Conservation (phyloP, 306 rosid genomes). For the Erythrophleum fordii region DNA sequence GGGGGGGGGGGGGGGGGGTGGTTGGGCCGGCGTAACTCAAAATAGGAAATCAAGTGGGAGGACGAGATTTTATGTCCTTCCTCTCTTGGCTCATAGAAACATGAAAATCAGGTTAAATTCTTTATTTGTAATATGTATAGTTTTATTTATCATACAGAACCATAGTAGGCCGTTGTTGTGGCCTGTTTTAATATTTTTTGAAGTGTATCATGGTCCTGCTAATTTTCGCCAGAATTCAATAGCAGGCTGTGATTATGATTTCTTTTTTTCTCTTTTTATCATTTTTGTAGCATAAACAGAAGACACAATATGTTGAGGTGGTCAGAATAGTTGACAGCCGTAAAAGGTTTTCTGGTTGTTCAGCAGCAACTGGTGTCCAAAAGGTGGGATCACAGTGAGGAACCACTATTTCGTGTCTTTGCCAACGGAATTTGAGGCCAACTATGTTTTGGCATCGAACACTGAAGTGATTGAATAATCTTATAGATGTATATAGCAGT, state of each 20-base stretch:
- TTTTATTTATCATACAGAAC: constrained; percentile 28
- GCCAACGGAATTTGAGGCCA: not conserved
- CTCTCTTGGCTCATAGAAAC: constrained; percentile 36
- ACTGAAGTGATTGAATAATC: not conserved
- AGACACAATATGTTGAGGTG: not conserved
- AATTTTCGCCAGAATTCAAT: constrained; percentile 8
- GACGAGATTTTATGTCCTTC: constrained; percentile 41
- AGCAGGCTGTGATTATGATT: constrained; percentile 14
- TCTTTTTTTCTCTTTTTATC: not conserved
- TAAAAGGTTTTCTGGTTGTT: not conserved
- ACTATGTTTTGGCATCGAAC: not conserved
- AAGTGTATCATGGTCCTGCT: not conserved
- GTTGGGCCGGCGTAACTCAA: too few relatives aligned
- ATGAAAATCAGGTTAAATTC: constrained; percentile 25
- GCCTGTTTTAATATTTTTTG: constrained; percentile 4
- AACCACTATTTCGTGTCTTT: not conserved
- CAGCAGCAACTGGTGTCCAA: not conserved
- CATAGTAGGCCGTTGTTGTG: constrained; percentile 25
- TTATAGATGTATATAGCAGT: too few relatives aligned
- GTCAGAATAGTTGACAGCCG: not conserved
- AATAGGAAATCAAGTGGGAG: constrained; percentile 33
- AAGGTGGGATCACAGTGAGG: not conserved
- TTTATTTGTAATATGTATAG: constrained; percentile 23
- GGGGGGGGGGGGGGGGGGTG: too few relatives aligned
- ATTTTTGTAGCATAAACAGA: not conserved